Evolutionary conservation across 306 rosid genomes (phyloP), one percentile per base, ranked within the genome.

Genomic region (Parietaria judaica): DNA sequence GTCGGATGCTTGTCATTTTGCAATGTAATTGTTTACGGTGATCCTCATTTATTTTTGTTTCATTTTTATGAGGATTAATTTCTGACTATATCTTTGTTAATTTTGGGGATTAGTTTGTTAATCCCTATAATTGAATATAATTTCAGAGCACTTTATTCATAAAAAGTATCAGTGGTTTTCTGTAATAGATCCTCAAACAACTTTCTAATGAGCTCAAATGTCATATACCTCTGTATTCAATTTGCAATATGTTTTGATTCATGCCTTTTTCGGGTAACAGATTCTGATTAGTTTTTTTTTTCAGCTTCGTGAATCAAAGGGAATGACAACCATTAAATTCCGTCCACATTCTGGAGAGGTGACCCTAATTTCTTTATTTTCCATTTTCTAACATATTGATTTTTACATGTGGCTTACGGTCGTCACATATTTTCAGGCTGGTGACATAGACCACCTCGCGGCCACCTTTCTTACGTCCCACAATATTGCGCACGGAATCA

Each of bases 271-370:
- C n/a, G 3, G 6, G 9, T 6, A 3, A 14, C 38, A 31, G 58
- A 66, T 51, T 34, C 71, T 83, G 69, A 72, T 56, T 58, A 11
- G 11, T 16, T 37, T 64, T 77, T 48, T 64, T 80, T 73, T 72
- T 65, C 90, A 92, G 98, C 96, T 92, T 79, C 96, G 98, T 58
- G 98, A 92, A 77, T 88, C 90, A 10, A 92, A 88, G 76, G 96
- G 96, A 72, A 80, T 92, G 98, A 78, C 85, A 15, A 92, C 96
- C 60, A 92, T 92, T 71, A 92, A 92, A 75, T 84, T 92, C 71
- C 98, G 98, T 72, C 98, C 98, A 38, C 98, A 92, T 69, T 73
- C 96, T 68, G 98, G 98, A 67, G 98, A 92, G 98, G 98, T 92
- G 83, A 63, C 35, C 46, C 49, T 59, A 15, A 11, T 35, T 74